Evolutionary conservation across 495 filamentous ascomycete genomes (phyloP).

Genomic region (Annulohypoxylon nitens): DNA sequence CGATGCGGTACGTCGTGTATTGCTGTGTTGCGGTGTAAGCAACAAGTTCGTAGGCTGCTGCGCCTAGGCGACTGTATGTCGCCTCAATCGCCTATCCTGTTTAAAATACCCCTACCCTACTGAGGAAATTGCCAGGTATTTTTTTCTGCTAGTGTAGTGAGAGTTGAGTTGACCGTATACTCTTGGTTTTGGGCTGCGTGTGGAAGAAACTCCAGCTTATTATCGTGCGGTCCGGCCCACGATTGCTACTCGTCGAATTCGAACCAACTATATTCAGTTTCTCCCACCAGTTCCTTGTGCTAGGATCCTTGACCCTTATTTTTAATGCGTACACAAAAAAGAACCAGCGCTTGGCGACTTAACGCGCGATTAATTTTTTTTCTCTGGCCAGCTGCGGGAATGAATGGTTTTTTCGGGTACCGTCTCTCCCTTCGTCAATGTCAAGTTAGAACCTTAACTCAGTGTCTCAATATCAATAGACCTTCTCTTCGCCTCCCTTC

Average conservation of each 20-base stretch:
- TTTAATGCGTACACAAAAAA: constrained; percentile 44
- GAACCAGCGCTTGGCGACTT: constrained; percentile 56
- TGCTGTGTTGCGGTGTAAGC: constrained; percentile 50
- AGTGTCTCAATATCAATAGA: constrained; percentile 17
- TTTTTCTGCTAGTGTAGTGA: constrained; percentile 20
- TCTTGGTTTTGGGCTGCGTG: constrained; percentile 15
- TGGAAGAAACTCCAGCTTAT: constrained; percentile 34
- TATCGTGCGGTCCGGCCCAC: constrained; percentile 50
- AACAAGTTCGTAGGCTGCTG: constrained; percentile 40
- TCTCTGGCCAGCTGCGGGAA: constrained; percentile 50
- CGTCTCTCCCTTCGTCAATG: constrained; percentile 25
- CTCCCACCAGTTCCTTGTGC: constrained; percentile 35
- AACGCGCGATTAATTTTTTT: constrained; percentile 60
- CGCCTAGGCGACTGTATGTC: constrained; percentile 38
- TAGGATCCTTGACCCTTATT: constrained; percentile 42
- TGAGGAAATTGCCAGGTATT: constrained; percentile 16
- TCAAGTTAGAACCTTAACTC: constrained; percentile 4
- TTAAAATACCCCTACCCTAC: constrained; percentile 33
- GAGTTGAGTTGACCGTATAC: constrained; percentile 30
- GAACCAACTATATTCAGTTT: constrained; percentile 40
- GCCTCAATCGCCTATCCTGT: constrained; percentile 24
- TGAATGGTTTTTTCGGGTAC: constrained; percentile 26
- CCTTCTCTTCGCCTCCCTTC: constrained; percentile 34
- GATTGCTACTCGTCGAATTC: constrained; percentile 45
- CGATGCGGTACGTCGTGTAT: constrained; percentile 26